Evolutionary conservation across 805 yeast genomes (phyloP).

Genomic region (Metschnikowia drakensbergensis): DNA sequence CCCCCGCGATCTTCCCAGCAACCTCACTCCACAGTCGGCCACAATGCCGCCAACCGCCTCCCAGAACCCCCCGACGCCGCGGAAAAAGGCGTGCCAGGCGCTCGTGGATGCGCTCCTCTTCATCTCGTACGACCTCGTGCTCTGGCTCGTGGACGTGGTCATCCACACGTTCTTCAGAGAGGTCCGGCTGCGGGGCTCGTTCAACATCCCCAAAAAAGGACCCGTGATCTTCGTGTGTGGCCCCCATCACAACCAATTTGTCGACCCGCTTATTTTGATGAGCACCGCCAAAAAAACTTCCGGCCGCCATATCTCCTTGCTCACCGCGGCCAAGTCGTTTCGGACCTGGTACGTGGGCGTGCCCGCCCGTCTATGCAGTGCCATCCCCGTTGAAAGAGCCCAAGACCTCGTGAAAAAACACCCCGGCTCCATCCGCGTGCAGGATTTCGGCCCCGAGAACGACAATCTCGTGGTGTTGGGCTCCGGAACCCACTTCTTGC

Average conservation of each 20-base stretch:
- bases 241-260: conserved; percentile 43
- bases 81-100: neutral
- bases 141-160: conserved; percentile 32
- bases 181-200: conserved; percentile 35
- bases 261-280: conserved; percentile 39
- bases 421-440: conserved; percentile 27
- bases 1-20: too few relatives aligned
- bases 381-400: conserved; percentile 42
- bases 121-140: conserved; percentile 26
- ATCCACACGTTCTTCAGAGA: conserved; percentile 41
- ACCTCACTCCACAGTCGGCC: too few relatives aligned
- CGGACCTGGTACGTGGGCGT: conserved; percentile 30
- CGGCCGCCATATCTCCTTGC: conserved; percentile 32
- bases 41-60: too few relatives aligned
- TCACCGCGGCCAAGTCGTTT: conserved; percentile 38
- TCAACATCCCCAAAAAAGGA: conserved; percentile 36
- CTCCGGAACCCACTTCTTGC: conserved; percentile 30
- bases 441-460: conserved; percentile 18
- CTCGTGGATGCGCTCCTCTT: neutral
- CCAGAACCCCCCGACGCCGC: too few relatives aligned
- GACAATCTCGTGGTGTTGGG: conserved; percentile 26
- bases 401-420: conserved; percentile 34
- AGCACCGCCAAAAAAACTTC: conserved; percentile 29
- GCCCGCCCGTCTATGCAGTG: conserved; percentile 29
- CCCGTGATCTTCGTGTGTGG: conserved; percentile 40